phyloP scores from a whole-genome alignment of 306 rosid genomes.

The Mimosa pudica region DNA sequence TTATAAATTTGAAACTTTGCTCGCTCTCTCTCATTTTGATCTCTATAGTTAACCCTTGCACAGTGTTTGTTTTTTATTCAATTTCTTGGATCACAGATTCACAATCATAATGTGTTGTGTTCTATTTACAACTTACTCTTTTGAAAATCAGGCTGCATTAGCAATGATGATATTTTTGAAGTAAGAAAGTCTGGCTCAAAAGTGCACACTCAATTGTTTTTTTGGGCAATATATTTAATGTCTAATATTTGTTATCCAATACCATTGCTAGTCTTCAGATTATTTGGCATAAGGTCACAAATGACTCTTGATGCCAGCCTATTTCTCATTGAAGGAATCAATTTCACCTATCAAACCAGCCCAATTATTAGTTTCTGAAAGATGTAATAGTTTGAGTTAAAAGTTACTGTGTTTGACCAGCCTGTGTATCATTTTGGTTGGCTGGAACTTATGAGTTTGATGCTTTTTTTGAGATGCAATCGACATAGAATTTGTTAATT shows the following conservation, averaged over 20 bases:
- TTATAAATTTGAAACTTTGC: neutral
- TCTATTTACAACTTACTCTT: neutral
- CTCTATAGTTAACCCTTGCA: neutral
- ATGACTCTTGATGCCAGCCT: neutral
- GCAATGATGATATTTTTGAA: neutral
- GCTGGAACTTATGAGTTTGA: slow-evolving; percentile 18
- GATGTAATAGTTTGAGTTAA: neutral
- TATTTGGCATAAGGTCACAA: neutral
- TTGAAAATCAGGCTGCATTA: neutral
- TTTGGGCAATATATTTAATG: too few species aligned
- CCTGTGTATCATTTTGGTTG: neutral
- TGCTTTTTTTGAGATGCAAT: slow-evolving; percentile 1
- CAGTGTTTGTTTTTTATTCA: neutral
- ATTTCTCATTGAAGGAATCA: neutral
- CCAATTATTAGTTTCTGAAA: neutral
- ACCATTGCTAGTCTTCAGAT: neutral
- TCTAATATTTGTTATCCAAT: too few species aligned
- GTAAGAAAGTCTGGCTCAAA: neutral
- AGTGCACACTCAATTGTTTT: too few species aligned
- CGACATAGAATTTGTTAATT: slow-evolving; percentile 15
- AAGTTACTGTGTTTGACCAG: neutral
- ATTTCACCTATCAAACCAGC: neutral
- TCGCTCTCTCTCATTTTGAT: neutral
- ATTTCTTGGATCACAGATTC: neutral
- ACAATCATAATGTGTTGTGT: neutral